A percentile compares a stretch with the other conserved stretches of the same genome.
Conservation (phyloP, 805 yeast species). For the Yarrowia sp. region DNA sequence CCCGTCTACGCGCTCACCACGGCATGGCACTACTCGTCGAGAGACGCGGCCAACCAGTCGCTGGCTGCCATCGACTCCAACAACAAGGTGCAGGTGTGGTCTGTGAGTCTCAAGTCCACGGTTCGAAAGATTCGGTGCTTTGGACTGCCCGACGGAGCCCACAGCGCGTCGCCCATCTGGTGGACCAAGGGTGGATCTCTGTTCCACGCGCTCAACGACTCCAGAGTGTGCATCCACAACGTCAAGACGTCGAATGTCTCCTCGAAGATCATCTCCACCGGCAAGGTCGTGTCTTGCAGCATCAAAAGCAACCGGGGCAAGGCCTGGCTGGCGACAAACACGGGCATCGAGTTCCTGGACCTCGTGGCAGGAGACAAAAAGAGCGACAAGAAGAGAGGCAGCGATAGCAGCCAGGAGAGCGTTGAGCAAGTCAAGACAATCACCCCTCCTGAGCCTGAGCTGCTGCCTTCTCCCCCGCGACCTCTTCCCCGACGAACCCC, state of each 20-base stretch:
- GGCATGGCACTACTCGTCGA: conserved; percentile 28
- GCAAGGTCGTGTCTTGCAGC: background rate
- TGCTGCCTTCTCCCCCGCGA: background rate
- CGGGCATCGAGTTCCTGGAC: conserved; percentile 2
- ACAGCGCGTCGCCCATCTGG: background rate
- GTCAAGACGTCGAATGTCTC: conserved; percentile 5
- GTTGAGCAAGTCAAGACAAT: background rate
- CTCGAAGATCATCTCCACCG: background rate
- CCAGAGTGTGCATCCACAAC: conserved; percentile 16
- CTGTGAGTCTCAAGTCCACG: conserved; percentile 1
- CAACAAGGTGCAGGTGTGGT: conserved; percentile 27
- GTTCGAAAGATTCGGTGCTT: conserved; percentile 24
- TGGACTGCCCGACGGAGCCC: conserved; percentile 14
- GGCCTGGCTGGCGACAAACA: background rate
- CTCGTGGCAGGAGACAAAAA: conserved; percentile 2
- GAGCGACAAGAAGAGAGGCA: background rate
- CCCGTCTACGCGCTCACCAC: background rate
- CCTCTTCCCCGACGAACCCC: background rate
- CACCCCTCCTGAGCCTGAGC: background rate
- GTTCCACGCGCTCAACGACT: conserved; percentile 8
- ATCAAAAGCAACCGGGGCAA: conserved; percentile 20
- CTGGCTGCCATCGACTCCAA: conserved; percentile 25
- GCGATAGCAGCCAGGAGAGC: background rate
- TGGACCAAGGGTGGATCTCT: conserved; percentile 16
- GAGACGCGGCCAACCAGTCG: conserved; percentile 3